Evolutionary conservation across 345 rosid species (phyloP).

Genomic region (Hibiscus trionum): DNA sequence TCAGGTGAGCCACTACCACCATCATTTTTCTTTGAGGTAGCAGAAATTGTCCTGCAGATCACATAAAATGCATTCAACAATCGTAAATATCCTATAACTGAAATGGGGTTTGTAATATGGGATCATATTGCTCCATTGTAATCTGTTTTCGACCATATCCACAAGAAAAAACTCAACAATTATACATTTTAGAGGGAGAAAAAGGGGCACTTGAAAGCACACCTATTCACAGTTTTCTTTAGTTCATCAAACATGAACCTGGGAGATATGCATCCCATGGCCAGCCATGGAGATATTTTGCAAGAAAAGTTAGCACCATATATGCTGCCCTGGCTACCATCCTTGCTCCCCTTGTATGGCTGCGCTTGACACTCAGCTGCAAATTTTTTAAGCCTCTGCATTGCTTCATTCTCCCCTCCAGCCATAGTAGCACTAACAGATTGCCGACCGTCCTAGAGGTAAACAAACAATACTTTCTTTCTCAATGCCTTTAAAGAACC

Average conservation of each 20-base stretch:
- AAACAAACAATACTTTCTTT: conserved; percentile 9
- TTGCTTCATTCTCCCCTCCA: conserved; percentile 96
- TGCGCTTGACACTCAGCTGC: conserved; percentile 80
- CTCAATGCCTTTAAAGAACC: not conserved
- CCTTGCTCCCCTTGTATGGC: conserved; percentile 49
- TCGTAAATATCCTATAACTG: not conserved
- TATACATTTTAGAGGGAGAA: not conserved
- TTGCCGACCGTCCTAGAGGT: conserved; percentile 59
- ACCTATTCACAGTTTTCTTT: conserved; percentile 70
- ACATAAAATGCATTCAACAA: conserved; percentile 12
- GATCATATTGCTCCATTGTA: not conserved
- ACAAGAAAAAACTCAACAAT: not conserved
- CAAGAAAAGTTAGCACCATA: conserved; percentile 92
- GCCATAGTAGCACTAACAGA: conserved; percentile 46
- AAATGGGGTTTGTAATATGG: not conserved
- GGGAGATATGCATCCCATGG: conserved; percentile 86
- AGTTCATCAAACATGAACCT: conserved; percentile 87
- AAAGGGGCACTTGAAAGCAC: not conserved
- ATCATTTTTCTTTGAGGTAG: conserved; percentile 21
- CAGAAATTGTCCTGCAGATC: conserved; percentile 26
- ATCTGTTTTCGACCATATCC: not conserved
- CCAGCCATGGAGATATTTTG: conserved; percentile 96
- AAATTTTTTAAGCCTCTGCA: conserved; percentile 64
- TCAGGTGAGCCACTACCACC: conserved; percentile 37
- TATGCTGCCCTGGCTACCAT: conserved; percentile 49